Evolutionary conservation across 177 flowering plant species (phyloP), one percentile per base, ranked within the genome.

Genomic region (Tripterygium wilfordii): DNA sequence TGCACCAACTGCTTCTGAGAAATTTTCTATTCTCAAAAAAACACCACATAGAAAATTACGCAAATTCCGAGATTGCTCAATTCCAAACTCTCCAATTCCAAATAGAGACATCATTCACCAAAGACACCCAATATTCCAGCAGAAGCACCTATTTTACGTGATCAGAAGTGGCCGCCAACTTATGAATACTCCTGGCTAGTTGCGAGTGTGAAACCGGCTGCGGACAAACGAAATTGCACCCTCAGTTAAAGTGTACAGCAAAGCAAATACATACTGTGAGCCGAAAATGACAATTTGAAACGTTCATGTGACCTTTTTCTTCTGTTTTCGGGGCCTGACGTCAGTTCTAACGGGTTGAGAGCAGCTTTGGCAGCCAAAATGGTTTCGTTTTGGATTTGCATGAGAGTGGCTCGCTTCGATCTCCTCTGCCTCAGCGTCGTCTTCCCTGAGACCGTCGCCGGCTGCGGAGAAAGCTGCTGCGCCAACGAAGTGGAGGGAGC

Each of bases 381-480:
- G 36, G 99, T 89, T 45, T 92, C 99, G 46, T 67, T 86, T 39
- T 89, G 99, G 75, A 92, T 84, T 92, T 92, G 97, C 84, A 77
- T 56, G 17, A 92, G 54, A 10, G 90, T 56, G 16, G 71, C 62
- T 48, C 61, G 79, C 76, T 74, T 88, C 10, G 88, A 62, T 56
- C 60, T 89, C 58, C 72, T 73, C 56, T 92, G 96, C 2, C 74
- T 63, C 48, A 49, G 66, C 4, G 57, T 62, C 21, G 82, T 79
- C 45, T 60, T 80, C 38, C 81, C 77, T 36, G 39, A 36, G 8
- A 9, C 19, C 39, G 19, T 4, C 4, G 19, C 5, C 39, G 18
- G 3, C 39, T 12, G 39, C 39, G 39, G 19, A 12, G 39, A n/a
- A 18, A 4, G 39, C 39, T 2, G 9, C 19, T 16, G 19, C 39